Conservation (phyloP, 352 stramenopile species). For the Blastocystis sp. region DNA sequence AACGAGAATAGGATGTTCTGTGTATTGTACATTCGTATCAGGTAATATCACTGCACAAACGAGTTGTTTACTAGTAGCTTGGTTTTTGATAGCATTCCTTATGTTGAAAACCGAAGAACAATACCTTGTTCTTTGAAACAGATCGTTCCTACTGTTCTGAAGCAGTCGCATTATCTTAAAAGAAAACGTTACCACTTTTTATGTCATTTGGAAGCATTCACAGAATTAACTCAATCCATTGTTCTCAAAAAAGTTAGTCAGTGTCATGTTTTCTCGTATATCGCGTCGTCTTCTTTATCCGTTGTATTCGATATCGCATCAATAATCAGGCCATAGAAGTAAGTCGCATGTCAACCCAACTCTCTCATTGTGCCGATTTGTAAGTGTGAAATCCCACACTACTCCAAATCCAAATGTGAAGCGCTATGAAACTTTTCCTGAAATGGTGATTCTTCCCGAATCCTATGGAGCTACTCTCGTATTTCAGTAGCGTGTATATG, state of each 20-base stretch:
- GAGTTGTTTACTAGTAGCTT: no score
- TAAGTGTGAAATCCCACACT: constrained; percentile 1
- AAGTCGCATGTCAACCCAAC: not conserved
- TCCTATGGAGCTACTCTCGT: constrained; percentile 21
- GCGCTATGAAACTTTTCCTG: constrained; percentile 4
- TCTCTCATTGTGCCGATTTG: not conserved
- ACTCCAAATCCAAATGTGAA: constrained; percentile 34
- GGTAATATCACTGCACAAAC: no score
- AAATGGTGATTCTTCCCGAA: constrained; percentile 49
- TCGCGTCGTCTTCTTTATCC: not conserved
- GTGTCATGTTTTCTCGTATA: not conserved
- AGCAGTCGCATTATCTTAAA: no score
- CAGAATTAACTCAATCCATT: not conserved
- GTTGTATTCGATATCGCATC: not conserved
- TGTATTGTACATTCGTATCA: no score
- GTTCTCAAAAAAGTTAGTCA: not conserved
- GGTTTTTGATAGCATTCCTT: no score
- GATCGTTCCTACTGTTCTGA: no score
- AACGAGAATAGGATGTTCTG: no score
- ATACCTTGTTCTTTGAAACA: no score
- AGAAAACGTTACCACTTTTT: not conserved
- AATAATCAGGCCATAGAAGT: not conserved
- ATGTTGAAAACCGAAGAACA: no score
- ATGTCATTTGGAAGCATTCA: no score
- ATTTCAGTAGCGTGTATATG: not conserved